These are phyloP conservation scores for Colletotrichum salicis DNA, from an alignment of 2,329 filamentous ascomycete genomes.

Conservation along the genomic window DNA sequence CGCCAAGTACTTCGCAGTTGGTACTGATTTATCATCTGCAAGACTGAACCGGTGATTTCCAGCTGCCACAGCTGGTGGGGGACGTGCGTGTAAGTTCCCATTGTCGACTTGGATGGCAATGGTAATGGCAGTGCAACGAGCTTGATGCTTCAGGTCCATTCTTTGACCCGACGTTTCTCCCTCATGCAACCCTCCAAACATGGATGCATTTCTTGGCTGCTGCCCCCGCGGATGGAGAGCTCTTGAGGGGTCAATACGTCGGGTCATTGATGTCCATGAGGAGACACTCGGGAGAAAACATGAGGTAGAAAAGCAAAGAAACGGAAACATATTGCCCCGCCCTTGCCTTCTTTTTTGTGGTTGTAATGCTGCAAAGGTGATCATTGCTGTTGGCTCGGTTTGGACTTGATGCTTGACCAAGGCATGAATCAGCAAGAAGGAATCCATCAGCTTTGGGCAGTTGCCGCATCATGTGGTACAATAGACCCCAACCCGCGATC, in stretches of 20 bases:
- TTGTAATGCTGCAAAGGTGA: not conserved
- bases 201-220: not conserved
- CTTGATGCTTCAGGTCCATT: not conserved
- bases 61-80: not conserved
- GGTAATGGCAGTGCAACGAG: not conserved
- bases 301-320: conserved; percentile 10
- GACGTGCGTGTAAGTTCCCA: not conserved
- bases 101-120: not conserved
- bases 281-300: not conserved
- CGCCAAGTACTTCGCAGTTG: too few relatives aligned
- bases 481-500: not conserved
- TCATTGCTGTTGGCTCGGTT: not conserved
- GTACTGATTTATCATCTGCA: not conserved
- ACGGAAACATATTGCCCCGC: conserved; percentile 2
- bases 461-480: not conserved
- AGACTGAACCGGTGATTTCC: not conserved
- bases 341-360: not conserved
- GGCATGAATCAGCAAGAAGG: not conserved
- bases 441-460: not conserved
- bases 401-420: not conserved
- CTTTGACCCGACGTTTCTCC: not conserved
- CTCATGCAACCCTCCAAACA: conserved; percentile 4
- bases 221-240: not conserved
- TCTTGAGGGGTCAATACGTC: not conserved
- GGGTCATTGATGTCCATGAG: not conserved